Evolutionary conservation across 805 yeast species (phyloP).

Genomic region (Cyberlindnera euphorbiiphila): DNA sequence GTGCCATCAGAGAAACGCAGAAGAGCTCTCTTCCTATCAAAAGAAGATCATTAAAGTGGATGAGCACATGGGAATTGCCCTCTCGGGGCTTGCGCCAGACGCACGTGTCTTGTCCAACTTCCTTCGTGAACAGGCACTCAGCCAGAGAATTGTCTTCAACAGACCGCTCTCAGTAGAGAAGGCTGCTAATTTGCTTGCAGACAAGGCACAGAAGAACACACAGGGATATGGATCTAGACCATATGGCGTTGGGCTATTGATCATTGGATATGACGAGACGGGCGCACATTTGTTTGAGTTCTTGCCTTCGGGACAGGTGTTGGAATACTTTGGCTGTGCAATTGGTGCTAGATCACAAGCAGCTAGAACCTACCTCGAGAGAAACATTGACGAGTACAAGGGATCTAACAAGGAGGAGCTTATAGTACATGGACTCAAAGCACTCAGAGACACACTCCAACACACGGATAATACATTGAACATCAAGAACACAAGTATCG

Average conservation of each 20-base stretch:
- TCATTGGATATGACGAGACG: constrained; percentile 87
- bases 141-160: constrained; percentile 77
- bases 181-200: constrained; percentile 85
- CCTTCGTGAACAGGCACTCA: constrained; percentile 88
- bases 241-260: constrained; percentile 92
- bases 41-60: constrained; percentile 90
- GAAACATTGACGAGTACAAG: constrained; percentile 68
- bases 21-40: constrained; percentile 95
- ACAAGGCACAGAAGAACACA: constrained; percentile 95
- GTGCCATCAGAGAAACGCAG: constrained; percentile 68
- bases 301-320: constrained; percentile 90
- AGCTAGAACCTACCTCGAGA: constrained; percentile 91
- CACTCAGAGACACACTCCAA: constrained; percentile 88
- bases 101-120: constrained; percentile 90
- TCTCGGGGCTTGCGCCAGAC: constrained; percentile 98
- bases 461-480: constrained; percentile 94
- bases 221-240: constrained; percentile 97
- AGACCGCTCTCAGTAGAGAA: constrained; percentile 79
- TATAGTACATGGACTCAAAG: constrained; percentile 80
- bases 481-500: constrained; percentile 79
- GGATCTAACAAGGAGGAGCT: constrained; percentile 64
- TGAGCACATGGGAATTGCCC: constrained; percentile 88
- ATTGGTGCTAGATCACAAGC: constrained; percentile 99
- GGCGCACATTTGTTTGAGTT: constrained; percentile 95
- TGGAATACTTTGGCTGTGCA: constrained; percentile 90